Conservation (phyloP, 2,329 filamentous ascomycete genomes). For the Magnaporthiopsis incrustans region DNA sequence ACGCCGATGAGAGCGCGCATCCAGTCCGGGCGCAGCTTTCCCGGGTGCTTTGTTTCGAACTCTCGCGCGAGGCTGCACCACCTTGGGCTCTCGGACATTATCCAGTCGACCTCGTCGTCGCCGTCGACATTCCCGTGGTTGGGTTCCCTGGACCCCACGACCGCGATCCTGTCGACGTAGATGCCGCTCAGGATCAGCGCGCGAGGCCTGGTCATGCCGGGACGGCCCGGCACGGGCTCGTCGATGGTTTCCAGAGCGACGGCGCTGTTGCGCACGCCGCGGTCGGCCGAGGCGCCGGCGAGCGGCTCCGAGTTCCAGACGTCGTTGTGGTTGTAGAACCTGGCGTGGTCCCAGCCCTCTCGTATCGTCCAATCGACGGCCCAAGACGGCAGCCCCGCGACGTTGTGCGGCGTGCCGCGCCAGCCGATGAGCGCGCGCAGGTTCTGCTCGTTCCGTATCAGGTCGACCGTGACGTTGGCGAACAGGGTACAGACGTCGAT, state of each 20-base stretch:
- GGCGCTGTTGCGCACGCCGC: neutral
- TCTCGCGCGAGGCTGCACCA: neutral
- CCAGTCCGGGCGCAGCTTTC: neutral
- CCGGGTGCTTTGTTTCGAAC: neutral
- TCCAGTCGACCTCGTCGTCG: neutral
- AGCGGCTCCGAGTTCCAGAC: neutral
- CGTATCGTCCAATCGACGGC: neutral
- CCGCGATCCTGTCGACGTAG: neutral
- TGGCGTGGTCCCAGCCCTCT: neutral
- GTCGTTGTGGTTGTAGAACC: neutral
- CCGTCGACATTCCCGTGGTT: neutral
- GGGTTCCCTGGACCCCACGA: neutral
- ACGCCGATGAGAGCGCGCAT: neutral
- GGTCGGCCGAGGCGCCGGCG: neutral
- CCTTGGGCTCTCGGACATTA: neutral
- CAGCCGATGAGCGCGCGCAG: neutral
- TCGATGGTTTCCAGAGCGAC: neutral
- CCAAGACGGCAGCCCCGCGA: conserved; percentile 1
- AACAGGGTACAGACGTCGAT: neutral
- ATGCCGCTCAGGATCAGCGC: neutral
- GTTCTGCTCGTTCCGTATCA: neutral
- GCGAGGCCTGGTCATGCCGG: neutral
- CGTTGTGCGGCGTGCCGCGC: neutral
- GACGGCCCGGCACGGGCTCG: neutral
- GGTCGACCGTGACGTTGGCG: neutral